Conservation (phyloP, 768 basidiomycete species). For the Tylopilus rubrobrunneus region DNA sequence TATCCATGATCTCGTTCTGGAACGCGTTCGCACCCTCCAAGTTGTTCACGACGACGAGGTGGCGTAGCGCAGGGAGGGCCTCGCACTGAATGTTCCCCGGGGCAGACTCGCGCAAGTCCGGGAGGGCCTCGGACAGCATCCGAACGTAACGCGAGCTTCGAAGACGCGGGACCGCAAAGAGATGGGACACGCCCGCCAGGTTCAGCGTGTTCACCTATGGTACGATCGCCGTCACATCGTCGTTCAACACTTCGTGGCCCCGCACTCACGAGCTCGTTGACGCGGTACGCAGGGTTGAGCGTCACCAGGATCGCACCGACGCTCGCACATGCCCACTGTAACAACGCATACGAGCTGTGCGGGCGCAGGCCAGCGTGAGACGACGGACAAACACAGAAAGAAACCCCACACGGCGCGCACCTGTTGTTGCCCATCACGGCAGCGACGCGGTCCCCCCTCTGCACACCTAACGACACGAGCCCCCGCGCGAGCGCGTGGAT, state of each 20-base stretch:
- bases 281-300: slow-evolving; percentile 76
- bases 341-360: slow-evolving; percentile 66
- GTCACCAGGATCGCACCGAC: slow-evolving; percentile 83
- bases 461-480: slow-evolving; percentile 62
- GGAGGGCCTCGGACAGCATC: slow-evolving; percentile 55
- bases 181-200: slow-evolving; percentile 61
- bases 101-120: slow-evolving; percentile 44
- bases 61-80: slow-evolving; percentile 56
- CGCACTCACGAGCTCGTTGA: slow-evolving; percentile 60
- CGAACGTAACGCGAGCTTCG: slow-evolving; percentile 62
- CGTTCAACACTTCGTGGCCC: not conserved
- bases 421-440: slow-evolving; percentile 86
- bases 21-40: slow-evolving; percentile 38
- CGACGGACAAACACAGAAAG: not conserved
- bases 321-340: slow-evolving; percentile 86
- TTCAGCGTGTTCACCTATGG: slow-evolving; percentile 58
- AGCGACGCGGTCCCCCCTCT: slow-evolving; percentile 72
- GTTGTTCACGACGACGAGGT: slow-evolving; percentile 61
- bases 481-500: slow-evolving; percentile 69
- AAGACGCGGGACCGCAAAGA: slow-evolving; percentile 69
- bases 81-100: slow-evolving; percentile 58
- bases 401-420: slow-evolving; percentile 32
- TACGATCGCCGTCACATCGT: not conserved
- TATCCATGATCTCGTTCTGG: slow-evolving; percentile 35
- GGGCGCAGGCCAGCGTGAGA: not conserved